Evolutionary conservation across 768 basidiomycete genomes (phyloP), one percentile per base, ranked within the genome.

Genomic region (Lyophyllum semitale): DNA sequence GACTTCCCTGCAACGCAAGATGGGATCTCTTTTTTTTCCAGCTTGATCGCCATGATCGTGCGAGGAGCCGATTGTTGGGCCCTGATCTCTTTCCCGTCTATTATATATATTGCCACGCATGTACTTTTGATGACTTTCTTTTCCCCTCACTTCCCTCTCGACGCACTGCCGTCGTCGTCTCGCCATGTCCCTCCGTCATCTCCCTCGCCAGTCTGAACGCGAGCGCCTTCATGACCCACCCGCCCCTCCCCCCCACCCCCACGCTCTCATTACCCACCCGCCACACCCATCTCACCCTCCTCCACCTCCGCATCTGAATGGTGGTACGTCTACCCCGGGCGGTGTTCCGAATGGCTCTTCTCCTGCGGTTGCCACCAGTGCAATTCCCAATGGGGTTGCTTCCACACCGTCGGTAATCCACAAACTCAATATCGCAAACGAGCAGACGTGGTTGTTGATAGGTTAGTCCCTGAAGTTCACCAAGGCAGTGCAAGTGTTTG

Each of bases 371-470:
- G 74, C 74, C 25, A 44, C 73, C 51, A 61, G 69, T 26, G 64
- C 69, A 43, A 67, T 64, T 26, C 67, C 74, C 37, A 72, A 71
- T 59, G 68, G 68, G 27, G 66, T 68, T 51, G 51, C 67, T 13
- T 60, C 66, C 23, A 63, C 76, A 33, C 59, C 70, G 12, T 63
- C 76, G 29, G 82, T 85, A 49, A 84, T 91, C 56, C 84, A 88
- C 72, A 91, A 91, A 59, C 81, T 97, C 50, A 85, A 89, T 20
- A 76, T 80, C 32, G 92, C 94, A 48, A 96, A 97, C 72, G 95
- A 96, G 68, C 89, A 93, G 72, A 96, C 95, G 40, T 97, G 95
- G 95, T 84, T 95, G 59, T 76, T 95, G 63, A 95, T 96, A 70
- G 95, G 94, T 92, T 67, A 42, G 54, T 55, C 40, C 37, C 55